These are phyloP conservation scores for Candida glucosophila DNA, from an alignment of 1,139 yeast genomes.

Conservation along the genomic window DNA sequence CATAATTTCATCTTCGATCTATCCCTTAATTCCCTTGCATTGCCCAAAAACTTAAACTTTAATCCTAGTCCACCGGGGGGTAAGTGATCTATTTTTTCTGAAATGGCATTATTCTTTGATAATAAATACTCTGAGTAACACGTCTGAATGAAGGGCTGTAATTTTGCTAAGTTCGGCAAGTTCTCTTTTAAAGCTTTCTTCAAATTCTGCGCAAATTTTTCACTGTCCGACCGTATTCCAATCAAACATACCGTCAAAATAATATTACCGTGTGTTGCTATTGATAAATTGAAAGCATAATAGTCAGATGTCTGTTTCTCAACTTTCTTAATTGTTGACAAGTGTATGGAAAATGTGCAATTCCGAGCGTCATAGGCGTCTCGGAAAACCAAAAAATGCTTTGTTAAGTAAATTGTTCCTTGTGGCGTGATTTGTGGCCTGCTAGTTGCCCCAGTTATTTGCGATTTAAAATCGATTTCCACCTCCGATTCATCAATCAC, in stretches of 20 bases:
- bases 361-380: constrained; percentile 62
- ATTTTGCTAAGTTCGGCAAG: constrained; percentile 48
- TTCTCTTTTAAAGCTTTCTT: constrained; percentile 58
- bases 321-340: constrained; percentile 74
- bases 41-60: constrained; percentile 82
- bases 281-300: constrained; percentile 71
- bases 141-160: constrained; percentile 60
- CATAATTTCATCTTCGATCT: constrained; percentile 83
- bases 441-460: constrained; percentile 16
- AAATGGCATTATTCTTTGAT: constrained; percentile 46
- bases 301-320: constrained; percentile 74
- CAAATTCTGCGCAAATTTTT: constrained; percentile 64
- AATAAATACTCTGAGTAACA: constrained; percentile 83
- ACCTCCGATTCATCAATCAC: constrained; percentile 62
- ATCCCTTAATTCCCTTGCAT: constrained; percentile 67
- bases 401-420: constrained; percentile 64
- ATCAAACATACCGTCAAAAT: constrained; percentile 62
- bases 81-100: constrained; percentile 37
- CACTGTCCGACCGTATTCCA: constrained; percentile 74
- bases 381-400: constrained; percentile 65
- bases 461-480: constrained; percentile 49
- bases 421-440: constrained; percentile 26
- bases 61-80: constrained; percentile 87
- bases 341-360: constrained; percentile 63
- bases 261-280: constrained; percentile 62